phyloP scores from a whole-genome alignment of 2,329 filamentous ascomycete species.

The Diaporthe sp. region DNA sequence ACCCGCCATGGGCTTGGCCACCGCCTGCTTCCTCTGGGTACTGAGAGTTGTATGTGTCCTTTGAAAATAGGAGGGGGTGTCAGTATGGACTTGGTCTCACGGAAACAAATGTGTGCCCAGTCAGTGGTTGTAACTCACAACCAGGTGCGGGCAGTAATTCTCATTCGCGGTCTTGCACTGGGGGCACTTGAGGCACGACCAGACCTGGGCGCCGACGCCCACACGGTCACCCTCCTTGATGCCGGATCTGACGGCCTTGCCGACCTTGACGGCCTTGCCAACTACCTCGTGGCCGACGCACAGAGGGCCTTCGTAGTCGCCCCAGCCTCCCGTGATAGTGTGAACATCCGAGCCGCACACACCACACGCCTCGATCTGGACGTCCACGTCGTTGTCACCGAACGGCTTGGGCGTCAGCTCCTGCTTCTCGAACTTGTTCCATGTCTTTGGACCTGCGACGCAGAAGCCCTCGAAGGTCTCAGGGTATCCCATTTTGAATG shows the following conservation, averaged over 20 bases:
- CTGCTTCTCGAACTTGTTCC: conserved; percentile 57
- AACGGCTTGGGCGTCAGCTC: conserved; percentile 73
- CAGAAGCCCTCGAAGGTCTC: conserved; percentile 61
- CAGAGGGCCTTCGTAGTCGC: conserved; percentile 58
- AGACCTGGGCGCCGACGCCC: conserved; percentile 73
- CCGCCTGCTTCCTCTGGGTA: conserved; percentile 65
- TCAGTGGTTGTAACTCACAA: conserved; percentile 49
- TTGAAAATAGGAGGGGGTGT: background rate
- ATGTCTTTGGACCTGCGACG: conserved; percentile 58
- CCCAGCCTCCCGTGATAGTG: conserved; percentile 70
- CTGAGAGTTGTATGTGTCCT: conserved; percentile 69
- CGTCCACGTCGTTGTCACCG: conserved; percentile 77
- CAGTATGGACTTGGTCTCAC: background rate
- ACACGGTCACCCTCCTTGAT: conserved; percentile 75
- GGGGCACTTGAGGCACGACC: conserved; percentile 67
- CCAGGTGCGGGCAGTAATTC: conserved; percentile 63
- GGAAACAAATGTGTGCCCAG: too few species aligned
- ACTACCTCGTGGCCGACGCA: conserved; percentile 74
- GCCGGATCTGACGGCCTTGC: conserved; percentile 53
- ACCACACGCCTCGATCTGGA: conserved; percentile 79
- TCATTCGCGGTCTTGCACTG: conserved; percentile 64
- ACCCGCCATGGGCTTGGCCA: conserved; percentile 76
- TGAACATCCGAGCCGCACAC: conserved; percentile 73
- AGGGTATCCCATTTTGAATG: conserved; percentile 58
- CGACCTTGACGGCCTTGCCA: conserved; percentile 66